Base-by-base conservation (phyloP, 2,329 filamentous ascomycete genomes). In the Calonectria hongkongensis region DNA sequence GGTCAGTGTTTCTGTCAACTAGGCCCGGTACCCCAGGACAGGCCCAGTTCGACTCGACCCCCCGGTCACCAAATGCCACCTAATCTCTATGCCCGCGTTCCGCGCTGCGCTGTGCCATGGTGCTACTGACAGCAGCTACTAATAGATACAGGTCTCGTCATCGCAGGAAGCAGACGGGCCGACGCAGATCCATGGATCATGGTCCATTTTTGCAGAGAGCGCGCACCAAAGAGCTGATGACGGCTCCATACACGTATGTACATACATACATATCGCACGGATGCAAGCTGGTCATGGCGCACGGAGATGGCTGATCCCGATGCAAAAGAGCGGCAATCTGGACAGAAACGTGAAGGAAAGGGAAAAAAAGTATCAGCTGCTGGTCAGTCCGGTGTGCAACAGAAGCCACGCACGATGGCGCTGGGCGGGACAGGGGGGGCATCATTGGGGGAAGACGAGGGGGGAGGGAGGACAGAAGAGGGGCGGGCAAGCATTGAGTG, bases 331-430 rank as follows among this genome's bases (percentile, higher is more conserved):
- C 51, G 51, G 51, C 30, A 58, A 58, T 30, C 51, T 58, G 51
- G 27, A 30, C 51, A 58, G n/a, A 21, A 21, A 21, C 21, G 21
- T 21, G 30, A 58, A 16, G 15, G 30, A 33, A 9, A 33, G 9
- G 9, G 2, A 33, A 33, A 33, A 51, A 15, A 39, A 8, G 30
- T 21, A 74, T 58, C 69, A 76, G 68, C 68, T 75, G 48, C 73
- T 36, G 33, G 33, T 36, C 65, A 63, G 66, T 70, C 76, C 76
- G 72, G 74, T 71, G 56, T 68, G 70, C 67, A 48, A 70, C 74
- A 68, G 65, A 72, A 75, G 73, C 74, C 76, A 75, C 76, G 74
- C 74, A 76, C 72, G 74, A 77, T 58, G 72, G 76, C 73, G 76
- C 76, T 75, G 68, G 73, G 70, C 33, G 66, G 65, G 74, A 74